Conservation (phyloP, 139 green algal genomes). For the Penium margaritaceum region DNA sequence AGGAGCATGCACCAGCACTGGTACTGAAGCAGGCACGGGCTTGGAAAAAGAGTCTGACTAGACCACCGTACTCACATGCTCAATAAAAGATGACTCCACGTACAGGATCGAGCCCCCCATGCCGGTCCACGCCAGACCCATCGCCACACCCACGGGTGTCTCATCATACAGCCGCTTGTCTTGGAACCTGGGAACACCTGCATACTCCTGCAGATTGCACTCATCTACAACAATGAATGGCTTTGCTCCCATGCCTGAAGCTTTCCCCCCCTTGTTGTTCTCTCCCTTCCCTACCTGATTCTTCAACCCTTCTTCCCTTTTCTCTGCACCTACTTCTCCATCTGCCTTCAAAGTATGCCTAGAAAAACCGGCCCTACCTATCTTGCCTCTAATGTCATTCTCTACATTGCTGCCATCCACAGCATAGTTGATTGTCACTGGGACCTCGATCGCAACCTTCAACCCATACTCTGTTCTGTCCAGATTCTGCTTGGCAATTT, state of each 20-base stretch:
- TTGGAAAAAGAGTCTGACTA: not conserved
- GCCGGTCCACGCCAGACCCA: slow-evolving; percentile 91
- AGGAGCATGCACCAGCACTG: no score
- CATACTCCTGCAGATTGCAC: slow-evolving; percentile 70
- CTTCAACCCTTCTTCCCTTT: not conserved
- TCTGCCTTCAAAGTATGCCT: no score
- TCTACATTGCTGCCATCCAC: no score
- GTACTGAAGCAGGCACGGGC: not conserved
- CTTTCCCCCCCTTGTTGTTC: not conserved
- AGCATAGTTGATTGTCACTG: no score
- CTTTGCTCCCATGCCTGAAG: slow-evolving; percentile 48
- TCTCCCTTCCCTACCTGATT: not conserved
- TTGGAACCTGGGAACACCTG: slow-evolving; percentile 81
- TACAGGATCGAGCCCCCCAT: slow-evolving; percentile 87
- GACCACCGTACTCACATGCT: slow-evolving; percentile 38
- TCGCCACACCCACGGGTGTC: slow-evolving; percentile 83
- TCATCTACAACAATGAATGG: slow-evolving; percentile 52
- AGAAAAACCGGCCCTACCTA: no score
- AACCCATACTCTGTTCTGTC: slow-evolving; percentile 28
- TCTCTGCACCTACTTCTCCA: not conserved
- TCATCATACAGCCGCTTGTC: slow-evolving; percentile 73
- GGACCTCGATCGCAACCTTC: slow-evolving; percentile 13
- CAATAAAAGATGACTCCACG: slow-evolving; percentile 54
- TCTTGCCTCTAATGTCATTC: no score
- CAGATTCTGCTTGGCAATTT: slow-evolving; percentile 29